Base-by-base conservation (phyloP, 2,329 filamentous ascomycete species). In the Penicillium sp. region DNA sequence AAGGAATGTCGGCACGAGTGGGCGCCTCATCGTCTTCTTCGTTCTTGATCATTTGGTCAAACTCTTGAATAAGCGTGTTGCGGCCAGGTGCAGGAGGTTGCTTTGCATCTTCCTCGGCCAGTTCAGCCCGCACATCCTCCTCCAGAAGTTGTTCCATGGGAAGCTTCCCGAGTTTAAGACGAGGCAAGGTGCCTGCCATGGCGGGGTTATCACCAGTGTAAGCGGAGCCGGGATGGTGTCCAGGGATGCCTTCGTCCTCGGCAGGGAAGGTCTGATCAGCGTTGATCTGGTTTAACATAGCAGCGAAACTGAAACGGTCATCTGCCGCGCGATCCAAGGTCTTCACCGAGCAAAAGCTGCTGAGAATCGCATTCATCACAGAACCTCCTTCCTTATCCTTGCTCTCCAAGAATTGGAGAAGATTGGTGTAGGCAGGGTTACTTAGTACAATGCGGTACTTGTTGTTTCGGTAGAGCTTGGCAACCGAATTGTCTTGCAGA, bases 381-480 rank as follows among this genome's bases (percentile, higher is more conserved):
- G 84, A 83, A 14, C 91, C 93, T 10, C 91, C 91, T 48, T 88
- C 84, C 47, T 90, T 88, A 13, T 87, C 83, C 59, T 96, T 92
- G n/a, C 86, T 85, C 71, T 97, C 92, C 0, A 99, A 79, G 64
- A 93, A 96, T 63, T 91, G 89, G 67, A 96, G 88, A 8, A 97
- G 81, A 56, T 89, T 89, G 53, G 86, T 87, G 54, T 89, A 91
- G 0, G 91, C 87, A 63, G 92, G 88, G 53, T 88, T 87, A 65
- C 92, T 97, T n/a, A 99, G 78, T 0, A 91, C 91, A 34, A 99
- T 81, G 11, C 91, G 85, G 70, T 97, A 99, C 71, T 91, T 94
- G 78, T 92, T 93, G 52, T 86, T 84, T 38, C 84, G 83, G 72
- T 97, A 99, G 3, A 94, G 78, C 70, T 88, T 90, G 7, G 89